Evolutionary conservation across 176 grass and related monocot species (phyloP), one percentile per base, ranked within the genome.

Genomic region (Juncus effusus): DNA sequence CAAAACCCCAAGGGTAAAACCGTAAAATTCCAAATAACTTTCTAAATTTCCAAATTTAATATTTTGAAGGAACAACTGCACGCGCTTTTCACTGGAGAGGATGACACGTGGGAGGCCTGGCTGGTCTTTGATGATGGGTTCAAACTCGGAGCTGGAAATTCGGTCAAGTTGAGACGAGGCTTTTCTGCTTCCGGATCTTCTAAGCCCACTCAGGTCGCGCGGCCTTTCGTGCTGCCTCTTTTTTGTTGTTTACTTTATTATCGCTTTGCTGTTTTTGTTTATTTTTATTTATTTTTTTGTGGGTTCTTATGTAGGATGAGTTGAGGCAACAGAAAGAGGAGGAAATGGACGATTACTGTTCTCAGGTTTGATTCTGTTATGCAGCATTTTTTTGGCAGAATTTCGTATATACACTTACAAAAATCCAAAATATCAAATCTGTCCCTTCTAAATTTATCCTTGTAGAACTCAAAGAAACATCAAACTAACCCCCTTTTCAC

Each of bases 301-400:
- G 13, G 75, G 63, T 71, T 79, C 60, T 42, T 79, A 62, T 85
- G 40, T 39, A 97, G 94, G 94, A 97, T 86, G 94, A 97, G 75
- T 62, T 97, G 73, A 80, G 94, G 41, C 94, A 97, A 60, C 83
- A 82, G 53, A 97, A 92, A 80, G 88, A 97, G 84, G 94, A 97
- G 77, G 94, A 92, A 77, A 89, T 86, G 78, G 94, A 97, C 80
- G 94, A 97, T 65, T 97, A 97, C 76, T 97, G 94, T 74, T 97
- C 93, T 77, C 93, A 97, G 93, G 93, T 87, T 44, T 41, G 69
- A 5, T 52, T 28, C 19, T 28, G 19, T 28, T 28, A 28, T 28
- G 19, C 19, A 28, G 19, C 19, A 28, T 28, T 28, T 28, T 28
- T 28, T 28, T 28, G 19, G 9, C 44, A 47, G 9, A 47, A 47